These are phyloP conservation scores for Euphorbia lathyris DNA, from an alignment of 345 rosid genomes.

Conservation along the genomic window DNA sequence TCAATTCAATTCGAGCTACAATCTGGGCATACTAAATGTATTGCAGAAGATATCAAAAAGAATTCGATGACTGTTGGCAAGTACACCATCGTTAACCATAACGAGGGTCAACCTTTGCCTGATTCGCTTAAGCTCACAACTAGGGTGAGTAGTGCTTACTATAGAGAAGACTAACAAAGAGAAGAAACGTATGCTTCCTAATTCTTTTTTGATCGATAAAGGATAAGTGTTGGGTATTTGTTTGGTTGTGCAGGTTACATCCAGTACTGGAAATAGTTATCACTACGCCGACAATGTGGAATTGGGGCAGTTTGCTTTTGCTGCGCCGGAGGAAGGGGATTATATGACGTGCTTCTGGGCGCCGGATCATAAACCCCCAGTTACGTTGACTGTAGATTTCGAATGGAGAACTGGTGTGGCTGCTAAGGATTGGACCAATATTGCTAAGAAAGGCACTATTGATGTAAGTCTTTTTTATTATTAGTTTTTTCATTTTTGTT, in stretches of 20 bases:
- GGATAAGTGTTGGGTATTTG: neutral
- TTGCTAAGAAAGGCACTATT: conserved; percentile 88
- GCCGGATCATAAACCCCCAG: conserved; percentile 49
- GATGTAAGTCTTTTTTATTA: conserved; percentile 50
- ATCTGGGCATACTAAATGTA: conserved; percentile 82
- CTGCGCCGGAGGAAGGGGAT: conserved; percentile 78
- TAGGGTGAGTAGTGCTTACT: conserved; percentile 37
- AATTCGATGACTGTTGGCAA: conserved; percentile 88
- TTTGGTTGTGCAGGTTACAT: conserved; percentile 57
- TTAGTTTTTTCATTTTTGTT: neutral
- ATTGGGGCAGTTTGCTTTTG: conserved; percentile 83
- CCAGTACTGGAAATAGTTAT: conserved; percentile 64
- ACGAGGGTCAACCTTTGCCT: conserved; percentile 66
- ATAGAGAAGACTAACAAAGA: too few species aligned
- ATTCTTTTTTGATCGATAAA: too few species aligned
- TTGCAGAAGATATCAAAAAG: conserved; percentile 81
- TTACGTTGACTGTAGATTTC: conserved; percentile 62
- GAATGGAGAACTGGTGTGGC: conserved; percentile 87
- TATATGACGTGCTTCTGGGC: conserved; percentile 82
- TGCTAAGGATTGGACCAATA: conserved; percentile 72
- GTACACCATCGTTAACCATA: conserved; percentile 65
- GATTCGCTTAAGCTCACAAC: conserved; percentile 68
- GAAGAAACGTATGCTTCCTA: neutral
- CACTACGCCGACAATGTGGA: conserved; percentile 65
- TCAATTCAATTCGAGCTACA: conserved; percentile 73